Percentiles rank a stretch among this genome's conserved stretches.
These are phyloP conservation scores for Cordia subcordata DNA, from an alignment of 257 asterid genomes.

Conservation along the genomic window DNA sequence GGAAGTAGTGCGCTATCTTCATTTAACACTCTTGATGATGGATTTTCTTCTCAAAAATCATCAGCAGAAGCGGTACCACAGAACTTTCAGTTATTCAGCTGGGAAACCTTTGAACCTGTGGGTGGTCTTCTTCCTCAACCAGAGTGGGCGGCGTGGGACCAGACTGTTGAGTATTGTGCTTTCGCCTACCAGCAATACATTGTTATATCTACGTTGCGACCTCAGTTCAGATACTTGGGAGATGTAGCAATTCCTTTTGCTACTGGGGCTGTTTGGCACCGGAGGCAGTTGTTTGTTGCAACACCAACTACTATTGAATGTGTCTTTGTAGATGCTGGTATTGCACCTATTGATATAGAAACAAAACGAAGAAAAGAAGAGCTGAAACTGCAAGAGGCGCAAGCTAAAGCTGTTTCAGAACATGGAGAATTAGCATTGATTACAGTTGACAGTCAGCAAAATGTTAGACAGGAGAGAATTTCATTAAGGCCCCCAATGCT, in stretches of 20 bases:
- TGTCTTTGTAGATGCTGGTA: slow-evolving; percentile 95
- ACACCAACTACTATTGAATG: slow-evolving; percentile 98
- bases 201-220: slow-evolving; percentile 92
- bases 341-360: slow-evolving; percentile 78
- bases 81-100: slow-evolving; percentile 88
- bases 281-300: slow-evolving; percentile 91
- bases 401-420: slow-evolving; percentile 71
- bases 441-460: slow-evolving; percentile 68
- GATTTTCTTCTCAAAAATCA: slow-evolving; percentile 56
- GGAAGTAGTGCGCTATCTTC: slow-evolving; percentile 62
- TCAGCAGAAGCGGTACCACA: slow-evolving; percentile 72
- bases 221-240: slow-evolving; percentile 92
- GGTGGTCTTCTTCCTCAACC: slow-evolving; percentile 99
- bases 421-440: slow-evolving; percentile 93
- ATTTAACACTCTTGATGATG: slow-evolving; percentile 70
- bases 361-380: slow-evolving; percentile 78
- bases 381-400: slow-evolving; percentile 61
- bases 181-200: slow-evolving; percentile 83
- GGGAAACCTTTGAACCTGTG: slow-evolving; percentile 97
- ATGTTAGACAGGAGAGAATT: slow-evolving; percentile 64
- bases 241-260: slow-evolving; percentile 96
- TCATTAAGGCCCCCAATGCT: slow-evolving; percentile 87
- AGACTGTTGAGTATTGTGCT: slow-evolving; percentile 97
- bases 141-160: slow-evolving; percentile 99
- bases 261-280: slow-evolving; percentile 98